A percentile compares a stretch with the other conserved stretches of the same genome.
These are phyloP conservation scores for Apostasia ramifera DNA, from an alignment of 106 monocot species.

Conservation along the genomic window DNA sequence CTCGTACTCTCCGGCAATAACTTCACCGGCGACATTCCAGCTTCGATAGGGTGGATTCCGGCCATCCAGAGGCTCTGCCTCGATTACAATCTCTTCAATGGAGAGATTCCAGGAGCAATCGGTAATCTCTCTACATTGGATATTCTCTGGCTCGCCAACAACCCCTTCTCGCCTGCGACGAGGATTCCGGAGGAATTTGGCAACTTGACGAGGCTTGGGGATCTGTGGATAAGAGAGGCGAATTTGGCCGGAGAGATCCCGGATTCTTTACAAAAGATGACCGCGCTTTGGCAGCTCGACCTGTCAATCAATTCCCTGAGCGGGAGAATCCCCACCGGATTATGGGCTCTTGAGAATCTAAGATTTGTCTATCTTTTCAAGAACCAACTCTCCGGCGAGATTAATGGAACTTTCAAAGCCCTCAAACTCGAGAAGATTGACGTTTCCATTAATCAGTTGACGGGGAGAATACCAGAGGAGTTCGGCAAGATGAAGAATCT, in stretches of 20 bases:
- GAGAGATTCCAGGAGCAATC: slow-evolving; percentile 32
- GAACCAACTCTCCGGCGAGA: slow-evolving; percentile 28
- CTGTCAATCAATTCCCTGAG: slow-evolving; percentile 25
- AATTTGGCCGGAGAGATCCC: slow-evolving; percentile 42
- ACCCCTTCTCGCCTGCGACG: slow-evolving; percentile 24
- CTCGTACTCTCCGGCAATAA: slow-evolving; percentile 36
- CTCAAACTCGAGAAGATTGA: slow-evolving; percentile 25
- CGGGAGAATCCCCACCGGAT: slow-evolving; percentile 33
- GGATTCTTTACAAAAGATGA: slow-evolving; percentile 13
- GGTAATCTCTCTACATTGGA: slow-evolving; percentile 30
- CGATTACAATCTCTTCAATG: slow-evolving; percentile 53
- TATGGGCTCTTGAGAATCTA: slow-evolving; percentile 34
- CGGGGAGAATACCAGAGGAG: slow-evolving; percentile 32
- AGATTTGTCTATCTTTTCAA: slow-evolving; percentile 13
- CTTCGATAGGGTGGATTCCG: slow-evolving; percentile 19
- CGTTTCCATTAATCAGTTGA: slow-evolving; percentile 41
- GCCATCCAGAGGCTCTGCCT: slow-evolving; percentile 19
- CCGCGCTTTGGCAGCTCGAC: slow-evolving; percentile 15
- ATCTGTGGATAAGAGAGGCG: slow-evolving; percentile 19
- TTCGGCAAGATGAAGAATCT: slow-evolving; percentile 36
- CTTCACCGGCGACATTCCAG: slow-evolving; percentile 47
- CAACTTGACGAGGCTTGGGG: slow-evolving; percentile 29
- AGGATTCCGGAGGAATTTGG: slow-evolving; percentile 38
- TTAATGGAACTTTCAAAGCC: slow-evolving; percentile 19
- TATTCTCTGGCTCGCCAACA: slow-evolving; percentile 27